phyloP scores from a whole-genome alignment of 768 basidiomycete species.

The Mycena epipterygia region DNA sequence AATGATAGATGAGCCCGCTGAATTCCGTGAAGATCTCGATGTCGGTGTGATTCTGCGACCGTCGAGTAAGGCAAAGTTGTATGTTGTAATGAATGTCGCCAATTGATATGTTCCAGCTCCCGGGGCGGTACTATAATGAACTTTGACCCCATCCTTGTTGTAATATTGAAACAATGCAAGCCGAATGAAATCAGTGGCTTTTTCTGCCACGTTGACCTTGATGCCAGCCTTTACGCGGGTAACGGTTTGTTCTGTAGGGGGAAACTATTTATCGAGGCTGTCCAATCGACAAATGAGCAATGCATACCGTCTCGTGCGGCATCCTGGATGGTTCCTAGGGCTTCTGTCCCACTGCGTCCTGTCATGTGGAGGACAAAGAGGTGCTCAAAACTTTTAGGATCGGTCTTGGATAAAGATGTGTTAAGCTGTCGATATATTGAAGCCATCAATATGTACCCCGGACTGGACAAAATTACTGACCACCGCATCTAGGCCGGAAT shows the following conservation, averaged over 20 bases:
- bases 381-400: background rate
- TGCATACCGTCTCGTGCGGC: constrained; percentile 13
- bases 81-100: background rate
- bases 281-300: too few relatives aligned
- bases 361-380: background rate
- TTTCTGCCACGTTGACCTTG: background rate
- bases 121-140: background rate
- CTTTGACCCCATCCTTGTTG: background rate
- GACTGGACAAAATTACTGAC: background rate
- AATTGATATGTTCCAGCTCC: background rate
- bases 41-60: constrained; percentile 36
- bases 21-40: constrained; percentile 5
- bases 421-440: too few relatives aligned
- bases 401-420: background rate
- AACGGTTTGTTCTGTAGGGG: background rate
- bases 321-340: constrained; percentile 36
- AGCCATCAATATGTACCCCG: background rate
- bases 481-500: constrained; percentile 4
- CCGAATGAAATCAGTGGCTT: background rate
- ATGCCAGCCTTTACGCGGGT: background rate
- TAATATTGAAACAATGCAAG: constrained; percentile 16
- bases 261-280: too few relatives aligned
- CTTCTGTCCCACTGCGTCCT: constrained; percentile 6
- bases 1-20: constrained; percentile 31
- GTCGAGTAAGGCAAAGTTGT: constrained; percentile 31